phyloP scores from a whole-genome alignment of 2,329 filamentous ascomycete species.

The Verticillium isaacii region DNA sequence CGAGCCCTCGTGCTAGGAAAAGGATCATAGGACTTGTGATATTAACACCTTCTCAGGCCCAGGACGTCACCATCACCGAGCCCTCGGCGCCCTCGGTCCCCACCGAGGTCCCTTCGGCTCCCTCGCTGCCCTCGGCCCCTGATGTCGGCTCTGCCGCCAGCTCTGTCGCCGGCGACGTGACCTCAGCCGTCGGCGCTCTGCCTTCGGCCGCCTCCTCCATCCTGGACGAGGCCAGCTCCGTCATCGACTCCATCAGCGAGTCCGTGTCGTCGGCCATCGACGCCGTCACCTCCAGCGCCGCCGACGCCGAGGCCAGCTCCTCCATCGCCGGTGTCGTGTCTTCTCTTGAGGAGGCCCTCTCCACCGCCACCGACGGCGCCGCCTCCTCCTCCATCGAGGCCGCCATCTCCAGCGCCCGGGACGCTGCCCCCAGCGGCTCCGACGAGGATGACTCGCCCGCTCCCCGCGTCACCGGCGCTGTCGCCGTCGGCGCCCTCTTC shows the following conservation, averaged over 20 bases:
- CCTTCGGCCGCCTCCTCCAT: conserved; percentile 8
- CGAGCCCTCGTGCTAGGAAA: background rate
- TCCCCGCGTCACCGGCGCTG: conserved; percentile 32
- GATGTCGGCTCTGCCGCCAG: conserved; percentile 10
- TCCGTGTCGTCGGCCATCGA: conserved; percentile 8
- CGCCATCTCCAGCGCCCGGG: conserved; percentile 6
- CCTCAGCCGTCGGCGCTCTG: conserved; percentile 3
- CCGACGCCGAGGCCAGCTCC: conserved; percentile 15
- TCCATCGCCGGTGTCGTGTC: conserved; percentile 1
- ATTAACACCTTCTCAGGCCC: conserved; percentile 1
- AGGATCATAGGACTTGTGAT: background rate
- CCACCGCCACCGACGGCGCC: conserved; percentile 18
- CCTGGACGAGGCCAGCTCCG: conserved; percentile 5
- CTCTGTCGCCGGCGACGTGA: conserved; percentile 7
- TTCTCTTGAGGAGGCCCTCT: conserved; percentile 12
- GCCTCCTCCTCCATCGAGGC: conserved; percentile 11
- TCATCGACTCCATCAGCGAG: conserved; percentile 1
- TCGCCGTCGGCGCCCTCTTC: conserved; percentile 41
- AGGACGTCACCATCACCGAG: conserved; percentile 14
- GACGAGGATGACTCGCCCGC: conserved; percentile 19
- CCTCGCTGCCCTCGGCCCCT: conserved; percentile 2
- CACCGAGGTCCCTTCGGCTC: conserved; percentile 10
- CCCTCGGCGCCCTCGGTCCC: conserved; percentile 7
- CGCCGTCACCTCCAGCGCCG: conserved; percentile 16
- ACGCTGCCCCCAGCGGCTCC: conserved; percentile 10